A percentile compares a stretch with the other conserved stretches of the same genome.
phyloP scores from a whole-genome alignment of 1,284 basidiomycete species.

The Pyrrhoderma lamaoense region DNA sequence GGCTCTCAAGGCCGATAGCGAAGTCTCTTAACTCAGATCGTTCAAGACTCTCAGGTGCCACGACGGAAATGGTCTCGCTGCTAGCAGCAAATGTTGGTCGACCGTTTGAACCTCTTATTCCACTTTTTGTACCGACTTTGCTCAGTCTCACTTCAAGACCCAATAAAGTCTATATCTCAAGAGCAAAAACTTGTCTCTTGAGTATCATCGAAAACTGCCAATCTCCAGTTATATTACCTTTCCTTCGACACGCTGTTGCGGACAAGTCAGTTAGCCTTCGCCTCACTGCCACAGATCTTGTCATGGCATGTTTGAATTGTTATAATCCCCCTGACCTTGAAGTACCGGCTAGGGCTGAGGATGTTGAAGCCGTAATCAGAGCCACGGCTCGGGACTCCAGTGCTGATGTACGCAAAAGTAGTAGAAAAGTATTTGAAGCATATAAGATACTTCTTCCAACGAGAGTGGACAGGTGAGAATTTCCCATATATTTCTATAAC shows the following conservation, averaged over 20 bases:
- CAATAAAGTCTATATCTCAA: conserved; percentile 71
- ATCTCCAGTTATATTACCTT: conserved; percentile 57
- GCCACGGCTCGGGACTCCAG: conserved; percentile 66
- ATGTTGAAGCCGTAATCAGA: conserved; percentile 67
- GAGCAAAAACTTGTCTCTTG: conserved; percentile 54
- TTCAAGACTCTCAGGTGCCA: conserved; percentile 64
- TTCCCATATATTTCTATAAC: conserved; percentile 8
- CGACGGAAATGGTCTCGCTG: conserved; percentile 55
- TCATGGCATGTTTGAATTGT: conserved; percentile 59
- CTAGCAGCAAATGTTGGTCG: conserved; percentile 51
- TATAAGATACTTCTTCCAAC: conserved; percentile 64
- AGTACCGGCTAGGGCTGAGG: conserved; percentile 52
- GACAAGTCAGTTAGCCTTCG: conserved; percentile 68
- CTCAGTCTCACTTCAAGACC: conserved; percentile 66
- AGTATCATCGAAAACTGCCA: conserved; percentile 63
- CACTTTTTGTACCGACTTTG: conserved; percentile 61
- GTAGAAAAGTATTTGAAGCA: conserved; percentile 66
- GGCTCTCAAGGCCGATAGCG: conserved; percentile 49
- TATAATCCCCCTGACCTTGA: conserved; percentile 71
- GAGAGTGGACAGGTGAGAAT: conserved; percentile 55
- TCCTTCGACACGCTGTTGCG: conserved; percentile 47
- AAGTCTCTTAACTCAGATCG: conserved; percentile 69
- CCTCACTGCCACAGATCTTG: conserved; percentile 54
- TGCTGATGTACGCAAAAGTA: conserved; percentile 64
- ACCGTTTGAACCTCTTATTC: conserved; percentile 63